phyloP scores from a whole-genome alignment of 257 asterid genomes.

The Ligustrum vulgare region DNA sequence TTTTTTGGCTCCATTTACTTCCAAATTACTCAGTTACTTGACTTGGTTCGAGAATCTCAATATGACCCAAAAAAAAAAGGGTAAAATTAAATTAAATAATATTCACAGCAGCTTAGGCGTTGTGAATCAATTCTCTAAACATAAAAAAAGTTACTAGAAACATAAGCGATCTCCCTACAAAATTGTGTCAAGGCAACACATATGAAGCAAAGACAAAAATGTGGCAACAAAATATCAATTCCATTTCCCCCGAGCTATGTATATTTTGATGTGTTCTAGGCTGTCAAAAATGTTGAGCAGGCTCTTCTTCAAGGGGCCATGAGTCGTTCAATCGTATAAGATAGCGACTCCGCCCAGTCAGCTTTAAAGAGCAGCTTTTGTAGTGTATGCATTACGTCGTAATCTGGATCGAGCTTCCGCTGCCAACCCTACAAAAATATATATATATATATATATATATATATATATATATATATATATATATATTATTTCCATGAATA shows the following conservation, averaged over 20 bases:
- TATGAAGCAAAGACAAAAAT: constrained; percentile 17
- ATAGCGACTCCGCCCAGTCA: constrained; percentile 82
- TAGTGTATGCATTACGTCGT: constrained; percentile 70
- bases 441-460: too few relatives aligned
- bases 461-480: too few relatives aligned
- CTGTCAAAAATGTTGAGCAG: constrained; percentile 23
- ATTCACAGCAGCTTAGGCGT: too few relatives aligned
- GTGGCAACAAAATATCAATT: not conserved
- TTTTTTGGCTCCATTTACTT: too few relatives aligned
- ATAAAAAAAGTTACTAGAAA: not conserved
- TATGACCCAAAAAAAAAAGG: too few relatives aligned
- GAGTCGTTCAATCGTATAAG: constrained; percentile 62
- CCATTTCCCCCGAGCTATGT: constrained; percentile 22
- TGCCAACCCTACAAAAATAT: constrained; percentile 83
- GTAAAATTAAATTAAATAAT: too few relatives aligned
- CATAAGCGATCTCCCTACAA: not conserved
- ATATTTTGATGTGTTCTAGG: constrained; percentile 17
- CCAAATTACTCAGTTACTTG: too few relatives aligned
- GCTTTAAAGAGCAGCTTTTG: constrained; percentile 71
- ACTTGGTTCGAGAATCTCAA: too few relatives aligned
- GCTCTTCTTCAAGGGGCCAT: constrained; percentile 67
- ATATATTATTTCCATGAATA: not conserved
- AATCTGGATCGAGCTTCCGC: constrained; percentile 80
- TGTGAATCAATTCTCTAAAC: too few relatives aligned
- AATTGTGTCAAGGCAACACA: not conserved